Base-by-base conservation (phyloP, 371 early-diverging fungal species). In the Mortierella sp. region DNA sequence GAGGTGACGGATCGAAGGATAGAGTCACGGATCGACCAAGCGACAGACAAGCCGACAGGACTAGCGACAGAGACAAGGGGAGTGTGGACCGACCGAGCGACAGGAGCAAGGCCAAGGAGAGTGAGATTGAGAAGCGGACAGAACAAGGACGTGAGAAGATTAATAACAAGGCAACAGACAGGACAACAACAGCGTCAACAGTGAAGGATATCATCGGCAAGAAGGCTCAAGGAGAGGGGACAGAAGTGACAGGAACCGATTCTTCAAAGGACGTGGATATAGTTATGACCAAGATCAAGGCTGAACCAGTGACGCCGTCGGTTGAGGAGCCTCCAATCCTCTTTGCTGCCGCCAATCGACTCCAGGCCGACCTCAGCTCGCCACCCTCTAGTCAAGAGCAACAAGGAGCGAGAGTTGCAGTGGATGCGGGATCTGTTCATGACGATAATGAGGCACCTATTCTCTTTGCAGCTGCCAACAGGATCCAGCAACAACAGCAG, bases 401-500 rank as follows among this genome's bases (percentile, higher is more conserved):
- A 53, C 67, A 67, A 24, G 37, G 9, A 16, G 3, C 24, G 24
- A 67, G 40, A 21, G 24, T 21, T 21, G 24, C 16, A 28, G 21
- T 10, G 31, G 24, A 21, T 40, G 71, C 59, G 21, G 28, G 69
- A 0, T 24, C 37, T 24, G 6, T 57, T 0, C 51, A 40, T 40
- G 55, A 48, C 1, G 55, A 72, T 34, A 76, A 84, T 0, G 43
- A 40, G 6, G 78, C 74, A 8, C 84, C 84, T n/a, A 80, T 84
- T 69, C 54, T 86, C 24, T 86, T 82, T 44, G 81, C 86, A 13
- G 69, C 79, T 5, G 80, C 79, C 6, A 74, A 53, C 55, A 71
- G 82, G 50, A 40, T 71, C 26, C 82, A 81, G 34, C 81, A 80
- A 26, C 76, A 57, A 5, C 75, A 74, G 10, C 83, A 79, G 14